phyloP scores from a whole-genome alignment of 2,329 filamentous ascomycete species.

The Xylaria digitata region DNA sequence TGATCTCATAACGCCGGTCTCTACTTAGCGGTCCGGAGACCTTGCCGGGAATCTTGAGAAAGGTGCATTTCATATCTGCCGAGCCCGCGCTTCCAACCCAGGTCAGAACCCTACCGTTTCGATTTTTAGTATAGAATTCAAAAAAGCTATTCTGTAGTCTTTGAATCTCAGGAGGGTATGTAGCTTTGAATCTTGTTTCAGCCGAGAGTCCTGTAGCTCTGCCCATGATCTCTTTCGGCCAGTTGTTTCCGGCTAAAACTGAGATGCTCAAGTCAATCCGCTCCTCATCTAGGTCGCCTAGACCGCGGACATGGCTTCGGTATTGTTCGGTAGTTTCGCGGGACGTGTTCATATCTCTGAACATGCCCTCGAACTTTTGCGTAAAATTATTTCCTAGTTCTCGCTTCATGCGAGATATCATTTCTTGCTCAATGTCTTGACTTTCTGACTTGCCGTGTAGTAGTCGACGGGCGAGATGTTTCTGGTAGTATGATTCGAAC shows the following conservation, averaged over 20 bases:
- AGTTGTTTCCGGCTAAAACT: conserved; percentile 92
- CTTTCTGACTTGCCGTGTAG: conserved; percentile 91
- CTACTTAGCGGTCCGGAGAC: conserved; percentile 69
- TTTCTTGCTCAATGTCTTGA: conserved; percentile 91
- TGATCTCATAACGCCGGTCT: conserved; percentile 86
- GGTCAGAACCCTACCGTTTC: conserved; percentile 87
- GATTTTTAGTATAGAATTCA: conserved; percentile 86
- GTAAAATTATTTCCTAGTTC: conserved; percentile 96
- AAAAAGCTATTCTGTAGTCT: conserved; percentile 86
- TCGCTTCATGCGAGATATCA: conserved; percentile 97
- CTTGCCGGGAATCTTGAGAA: conserved; percentile 79
- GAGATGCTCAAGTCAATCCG: conserved; percentile 84
- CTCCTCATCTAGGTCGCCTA: conserved; percentile 65
- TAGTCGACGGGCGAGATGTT: conserved; percentile 88
- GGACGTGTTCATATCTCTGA: conserved; percentile 92
- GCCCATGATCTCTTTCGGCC: conserved; percentile 91
- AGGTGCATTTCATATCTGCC: conserved; percentile 84
- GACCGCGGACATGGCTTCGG: conserved; percentile 70
- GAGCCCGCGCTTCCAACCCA: conserved; percentile 81
- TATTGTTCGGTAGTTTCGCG: conserved; percentile 84
- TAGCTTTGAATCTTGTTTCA: conserved; percentile 64
- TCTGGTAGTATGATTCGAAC: conserved; percentile 98
- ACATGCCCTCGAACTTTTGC: conserved; percentile 94
- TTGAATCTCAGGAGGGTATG: conserved; percentile 80
- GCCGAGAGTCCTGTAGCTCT: conserved; percentile 63